Evolutionary conservation across 805 yeast species (phyloP).

Genomic region (Kuraishia floccosa): DNA sequence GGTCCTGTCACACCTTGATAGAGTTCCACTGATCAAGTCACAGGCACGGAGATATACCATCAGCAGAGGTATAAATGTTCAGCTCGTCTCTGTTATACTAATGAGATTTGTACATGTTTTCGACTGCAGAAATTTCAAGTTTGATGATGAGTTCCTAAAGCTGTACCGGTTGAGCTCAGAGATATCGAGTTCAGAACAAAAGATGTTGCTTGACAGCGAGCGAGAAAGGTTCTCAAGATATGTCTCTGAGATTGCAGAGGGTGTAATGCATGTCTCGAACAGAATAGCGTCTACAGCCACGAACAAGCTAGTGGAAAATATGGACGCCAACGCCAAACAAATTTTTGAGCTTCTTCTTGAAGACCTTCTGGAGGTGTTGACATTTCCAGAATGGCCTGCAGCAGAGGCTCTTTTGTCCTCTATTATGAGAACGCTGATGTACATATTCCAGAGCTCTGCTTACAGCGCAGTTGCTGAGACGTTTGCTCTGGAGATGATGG

Average conservation of each 20-base stretch:
- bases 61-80: slow-evolving; percentile 34
- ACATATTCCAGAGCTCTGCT: slow-evolving; percentile 24
- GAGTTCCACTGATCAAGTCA: slow-evolving; percentile 31
- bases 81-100: slow-evolving; percentile 33
- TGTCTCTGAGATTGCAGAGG: neutral
- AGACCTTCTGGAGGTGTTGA: slow-evolving; percentile 41
- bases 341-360: slow-evolving; percentile 41
- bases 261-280: slow-evolving; percentile 7
- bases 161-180: neutral
- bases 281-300: slow-evolving; percentile 18
- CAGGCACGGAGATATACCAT: slow-evolving; percentile 30
- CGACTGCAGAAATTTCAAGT: neutral
- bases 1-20: slow-evolving; percentile 37
- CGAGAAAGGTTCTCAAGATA: neutral
- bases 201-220: neutral
- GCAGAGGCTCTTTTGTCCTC: slow-evolving; percentile 38
- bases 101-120: slow-evolving; percentile 24
- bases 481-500: slow-evolving; percentile 47
- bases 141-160: neutral
- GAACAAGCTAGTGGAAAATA: slow-evolving; percentile 17
- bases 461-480: slow-evolving; percentile 32
- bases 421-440: slow-evolving; percentile 30
- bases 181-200: neutral
- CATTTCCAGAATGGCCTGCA: slow-evolving; percentile 52
- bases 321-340: slow-evolving; percentile 19